Percentiles rank a stretch among this genome's conserved stretches.
Evolutionary conservation across 164 flowering plant genomes (phyloP).

Genomic region (Magnolia officinalis): DNA sequence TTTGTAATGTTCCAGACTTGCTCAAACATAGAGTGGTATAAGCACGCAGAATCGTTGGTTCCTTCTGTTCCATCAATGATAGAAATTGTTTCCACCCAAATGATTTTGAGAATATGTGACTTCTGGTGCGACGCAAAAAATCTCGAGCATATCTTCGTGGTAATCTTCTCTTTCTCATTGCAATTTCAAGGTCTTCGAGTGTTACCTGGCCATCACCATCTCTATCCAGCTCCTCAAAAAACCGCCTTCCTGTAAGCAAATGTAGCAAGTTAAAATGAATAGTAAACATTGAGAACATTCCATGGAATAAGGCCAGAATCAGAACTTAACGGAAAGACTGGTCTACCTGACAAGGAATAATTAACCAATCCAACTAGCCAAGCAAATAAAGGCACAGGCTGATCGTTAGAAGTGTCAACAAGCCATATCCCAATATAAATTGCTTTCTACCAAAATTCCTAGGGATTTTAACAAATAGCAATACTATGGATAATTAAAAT

Average conservation of each 20-base stretch:
- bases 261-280: constrained; percentile 1
- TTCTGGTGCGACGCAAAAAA: constrained; percentile 74
- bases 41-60: constrained; percentile 92
- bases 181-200: constrained; percentile 92
- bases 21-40: constrained; percentile 92
- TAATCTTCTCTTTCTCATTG: constrained; percentile 80
- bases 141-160: constrained; percentile 90
- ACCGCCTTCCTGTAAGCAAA: constrained; percentile 68
- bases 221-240: constrained; percentile 94
- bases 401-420: no score
- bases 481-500: no score
- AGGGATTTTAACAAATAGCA: no score
- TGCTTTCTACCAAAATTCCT: no score
- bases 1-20: constrained; percentile 93
- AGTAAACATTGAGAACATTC: background rate
- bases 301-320: background rate
- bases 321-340: background rate
- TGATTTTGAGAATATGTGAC: constrained; percentile 86
- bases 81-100: constrained; percentile 96
- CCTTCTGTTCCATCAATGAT: constrained; percentile 95
- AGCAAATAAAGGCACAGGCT: no score
- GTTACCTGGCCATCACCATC: constrained; percentile 97
- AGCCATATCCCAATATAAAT: no score
- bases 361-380: no score
- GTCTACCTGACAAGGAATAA: no score